Percentiles rank a stretch among this genome's conserved stretches.
Conservation (phyloP, 805 yeast genomes). For the Nakazawaea wickerhamii region DNA sequence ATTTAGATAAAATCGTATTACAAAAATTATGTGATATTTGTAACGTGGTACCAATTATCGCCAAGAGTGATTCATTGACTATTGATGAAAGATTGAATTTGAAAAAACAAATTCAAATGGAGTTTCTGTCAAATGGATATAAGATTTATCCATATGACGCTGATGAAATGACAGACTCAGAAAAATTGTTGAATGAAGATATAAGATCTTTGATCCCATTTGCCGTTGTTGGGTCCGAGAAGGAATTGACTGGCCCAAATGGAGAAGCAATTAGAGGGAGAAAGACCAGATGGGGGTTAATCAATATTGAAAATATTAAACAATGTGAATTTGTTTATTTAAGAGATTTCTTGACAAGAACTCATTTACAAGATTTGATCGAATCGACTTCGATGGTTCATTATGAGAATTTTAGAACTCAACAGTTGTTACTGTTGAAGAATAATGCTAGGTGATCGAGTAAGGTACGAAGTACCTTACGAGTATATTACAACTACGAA, state of each 20-base stretch:
- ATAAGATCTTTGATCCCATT: constrained; percentile 81
- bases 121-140: constrained; percentile 66
- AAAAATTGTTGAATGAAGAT: constrained; percentile 65
- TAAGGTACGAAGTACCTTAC: too few species aligned
- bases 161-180: constrained; percentile 65
- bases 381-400: constrained; percentile 86
- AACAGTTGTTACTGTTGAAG: constrained; percentile 89
- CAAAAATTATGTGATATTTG: constrained; percentile 83
- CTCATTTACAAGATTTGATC: constrained; percentile 92
- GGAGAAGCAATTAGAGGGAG: constrained; percentile 86
- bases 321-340: constrained; percentile 95
- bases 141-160: constrained; percentile 81
- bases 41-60: constrained; percentile 92
- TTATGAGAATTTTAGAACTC: constrained; percentile 89
- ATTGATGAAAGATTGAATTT: constrained; percentile 75
- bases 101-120: constrained; percentile 71
- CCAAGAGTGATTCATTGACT: constrained; percentile 88
- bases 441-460: constrained; percentile 85
- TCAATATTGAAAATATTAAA: constrained; percentile 87
- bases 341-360: constrained; percentile 90
- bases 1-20: constrained; percentile 76
- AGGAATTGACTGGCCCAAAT: constrained; percentile 56
- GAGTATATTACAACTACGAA: too few species aligned
- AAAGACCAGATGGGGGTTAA: constrained; percentile 89
- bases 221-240: constrained; percentile 91